Conservation (phyloP, 495 filamentous ascomycete species). For the Pseudotulostoma volvatum region DNA sequence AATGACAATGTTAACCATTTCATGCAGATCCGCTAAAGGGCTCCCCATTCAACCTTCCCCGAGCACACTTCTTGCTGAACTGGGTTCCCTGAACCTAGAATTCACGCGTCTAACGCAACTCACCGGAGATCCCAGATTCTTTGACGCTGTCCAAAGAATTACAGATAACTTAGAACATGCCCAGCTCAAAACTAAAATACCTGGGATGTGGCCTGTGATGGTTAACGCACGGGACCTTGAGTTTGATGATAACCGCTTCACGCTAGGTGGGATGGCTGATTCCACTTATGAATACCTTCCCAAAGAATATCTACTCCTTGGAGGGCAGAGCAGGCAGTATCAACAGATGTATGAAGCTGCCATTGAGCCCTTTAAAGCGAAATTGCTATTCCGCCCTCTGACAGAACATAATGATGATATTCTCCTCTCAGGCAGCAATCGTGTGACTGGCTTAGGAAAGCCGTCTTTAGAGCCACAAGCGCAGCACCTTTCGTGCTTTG, state of each 20-base stretch:
- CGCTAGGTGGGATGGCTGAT: constrained; percentile 77
- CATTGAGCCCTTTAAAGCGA: constrained; percentile 51
- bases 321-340: constrained; percentile 64
- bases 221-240: constrained; percentile 43
- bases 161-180: constrained; percentile 60
- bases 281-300: constrained; percentile 93
- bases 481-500: constrained; percentile 46
- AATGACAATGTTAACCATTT: no score
- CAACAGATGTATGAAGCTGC: constrained; percentile 59
- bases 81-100: constrained; percentile 78
- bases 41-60: constrained; percentile 23
- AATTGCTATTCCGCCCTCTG: constrained; percentile 72
- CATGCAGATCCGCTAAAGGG: constrained; percentile 21
- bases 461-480: constrained; percentile 21
- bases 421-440: constrained; percentile 50
- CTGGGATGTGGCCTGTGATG: constrained; percentile 69
- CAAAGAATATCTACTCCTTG: constrained; percentile 65
- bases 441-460: constrained; percentile 9
- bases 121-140: constrained; percentile 72
- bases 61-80: constrained; percentile 50
- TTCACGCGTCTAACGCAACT: constrained; percentile 88
- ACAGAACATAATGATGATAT: constrained; percentile 57
- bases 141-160: constrained; percentile 82
- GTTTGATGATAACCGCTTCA: constrained; percentile 41
- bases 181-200: constrained; percentile 50